A percentile compares a stretch with the other conserved stretches of the same genome.
Conservation (phyloP, 768 basidiomycete genomes). For the Steccherinum ochraceum region DNA sequence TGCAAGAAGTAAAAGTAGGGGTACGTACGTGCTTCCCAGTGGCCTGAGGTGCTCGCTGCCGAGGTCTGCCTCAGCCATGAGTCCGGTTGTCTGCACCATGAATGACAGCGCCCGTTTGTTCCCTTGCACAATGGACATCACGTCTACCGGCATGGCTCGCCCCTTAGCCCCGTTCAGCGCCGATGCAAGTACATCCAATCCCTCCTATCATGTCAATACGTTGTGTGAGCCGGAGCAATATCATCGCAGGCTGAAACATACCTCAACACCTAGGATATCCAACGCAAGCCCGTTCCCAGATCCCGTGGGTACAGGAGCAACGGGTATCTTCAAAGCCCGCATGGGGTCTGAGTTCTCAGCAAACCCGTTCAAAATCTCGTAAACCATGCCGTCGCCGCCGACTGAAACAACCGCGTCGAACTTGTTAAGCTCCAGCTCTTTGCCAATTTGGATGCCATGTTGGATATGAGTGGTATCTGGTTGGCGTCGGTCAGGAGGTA, state of each 20-base stretch:
- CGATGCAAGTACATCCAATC: not conserved
- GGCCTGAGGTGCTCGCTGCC: constrained; percentile 64
- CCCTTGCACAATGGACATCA: constrained; percentile 71
- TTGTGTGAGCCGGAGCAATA: too few species aligned
- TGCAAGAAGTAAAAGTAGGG: too few species aligned
- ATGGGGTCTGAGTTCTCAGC: constrained; percentile 54
- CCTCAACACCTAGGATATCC: constrained; percentile 63
- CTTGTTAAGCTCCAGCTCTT: constrained; percentile 40
- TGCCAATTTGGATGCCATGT: constrained; percentile 64
- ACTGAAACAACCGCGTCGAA: constrained; percentile 71
- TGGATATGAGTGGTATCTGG: constrained; percentile 57
- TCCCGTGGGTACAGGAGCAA: constrained; percentile 77
- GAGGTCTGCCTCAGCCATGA: constrained; percentile 82
- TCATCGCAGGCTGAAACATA: too few species aligned
- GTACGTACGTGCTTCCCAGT: constrained; percentile 35
- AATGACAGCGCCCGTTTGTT: constrained; percentile 64
- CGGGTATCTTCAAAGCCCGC: constrained; percentile 58
- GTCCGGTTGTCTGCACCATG: constrained; percentile 76
- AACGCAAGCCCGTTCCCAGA: constrained; percentile 75
- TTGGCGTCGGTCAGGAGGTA: not conserved
- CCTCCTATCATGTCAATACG: too few species aligned
- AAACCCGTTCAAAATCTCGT: constrained; percentile 83
- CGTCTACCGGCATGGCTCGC: constrained; percentile 64
- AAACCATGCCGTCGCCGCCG: constrained; percentile 80
- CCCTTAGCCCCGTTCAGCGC: constrained; percentile 35